Base-by-base conservation (phyloP, 352 stramenopile genomes). In the Globisporangium barbulae region DNA sequence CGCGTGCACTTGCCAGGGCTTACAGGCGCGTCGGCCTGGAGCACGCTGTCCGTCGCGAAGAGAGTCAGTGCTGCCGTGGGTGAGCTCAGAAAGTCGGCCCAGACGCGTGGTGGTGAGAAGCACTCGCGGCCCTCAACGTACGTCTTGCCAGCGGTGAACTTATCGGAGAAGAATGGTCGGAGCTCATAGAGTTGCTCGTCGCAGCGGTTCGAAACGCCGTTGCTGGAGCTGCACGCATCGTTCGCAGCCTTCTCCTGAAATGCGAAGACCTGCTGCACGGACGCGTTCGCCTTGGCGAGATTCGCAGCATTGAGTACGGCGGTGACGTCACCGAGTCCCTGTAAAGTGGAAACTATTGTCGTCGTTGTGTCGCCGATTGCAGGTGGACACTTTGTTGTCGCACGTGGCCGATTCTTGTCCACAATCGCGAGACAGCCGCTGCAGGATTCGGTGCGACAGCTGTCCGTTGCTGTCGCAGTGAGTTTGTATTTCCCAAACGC, bases 401-500 rank as follows among this genome's bases (percentile, higher is more conserved):
- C 62, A 25, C 58, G 65, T 5, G 82, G 82, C 21, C 78, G 80
- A 58, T 76, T 72, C 3, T 76, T 58, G 58, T 89, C 82, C 9
- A 84, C 65, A 17, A 90, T 69, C 0, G 75, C 62, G 9, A 90
- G 47, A 44, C 82, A 91, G 2, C 76, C 82, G 0, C 59, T 35
- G 54, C 78, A 89, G 30, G 69, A 74, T 0, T 71, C 68, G 0
- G 57, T 62, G 1, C 50, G 68, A 8, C 60, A 70, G 53, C 78
- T 80, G 57, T 88, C 80, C 17, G 64, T 63, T 1, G 82, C 80
- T 2, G 67, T 64, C 28, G 85, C 41, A 3, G 69, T 39, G 25
- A 91, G 64, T 1, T 72, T 44, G 64, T 88, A 89, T 63, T 88
- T 87, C 35, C 82, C 79, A 37, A 76, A 87, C 5, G 13, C 13